Evolutionary conservation across 1,139 yeast species (phyloP).

Genomic region (Geotrichum macrosporum): DNA sequence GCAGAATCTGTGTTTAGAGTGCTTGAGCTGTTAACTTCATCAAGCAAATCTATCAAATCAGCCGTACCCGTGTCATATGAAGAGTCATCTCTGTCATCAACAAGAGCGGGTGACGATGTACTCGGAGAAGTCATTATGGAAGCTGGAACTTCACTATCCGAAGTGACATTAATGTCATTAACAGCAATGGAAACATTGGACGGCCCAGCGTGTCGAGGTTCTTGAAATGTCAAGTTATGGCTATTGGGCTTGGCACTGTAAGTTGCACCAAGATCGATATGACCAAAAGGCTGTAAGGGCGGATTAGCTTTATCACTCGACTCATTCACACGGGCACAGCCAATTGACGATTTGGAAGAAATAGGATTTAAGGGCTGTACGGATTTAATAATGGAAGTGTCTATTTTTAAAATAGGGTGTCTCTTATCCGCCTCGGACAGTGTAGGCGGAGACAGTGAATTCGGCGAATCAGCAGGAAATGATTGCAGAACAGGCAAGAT

Average conservation of each 20-base stretch:
- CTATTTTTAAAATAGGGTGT: neutral
- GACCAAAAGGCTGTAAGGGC: no score
- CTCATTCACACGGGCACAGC: no score
- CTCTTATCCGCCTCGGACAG: neutral
- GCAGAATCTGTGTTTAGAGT: slow-evolving; percentile 5
- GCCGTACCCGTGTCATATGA: slow-evolving; percentile 1
- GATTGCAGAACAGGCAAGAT: neutral
- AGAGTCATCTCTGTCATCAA: slow-evolving; percentile 9
- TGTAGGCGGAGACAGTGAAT: neutral
- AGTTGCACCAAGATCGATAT: no score
- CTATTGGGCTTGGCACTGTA: no score
- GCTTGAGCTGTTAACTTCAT: neutral
- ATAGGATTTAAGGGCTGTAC: neutral
- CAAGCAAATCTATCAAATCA: neutral
- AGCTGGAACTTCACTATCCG: no score
- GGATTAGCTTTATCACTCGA: no score
- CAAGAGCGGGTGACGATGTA: slow-evolving; percentile 4
- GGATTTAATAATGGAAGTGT: neutral
- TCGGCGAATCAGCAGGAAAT: neutral
- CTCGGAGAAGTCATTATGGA: slow-evolving; percentile 5
- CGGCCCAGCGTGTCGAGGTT: no score
- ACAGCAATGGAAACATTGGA: no score
- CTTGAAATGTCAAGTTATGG: no score
- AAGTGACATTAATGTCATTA: no score
- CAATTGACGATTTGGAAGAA: no score